Evolutionary conservation across 768 basidiomycete genomes (phyloP), one percentile per base, ranked within the genome.

Genomic region (Neoboletus brunneissimus): DNA sequence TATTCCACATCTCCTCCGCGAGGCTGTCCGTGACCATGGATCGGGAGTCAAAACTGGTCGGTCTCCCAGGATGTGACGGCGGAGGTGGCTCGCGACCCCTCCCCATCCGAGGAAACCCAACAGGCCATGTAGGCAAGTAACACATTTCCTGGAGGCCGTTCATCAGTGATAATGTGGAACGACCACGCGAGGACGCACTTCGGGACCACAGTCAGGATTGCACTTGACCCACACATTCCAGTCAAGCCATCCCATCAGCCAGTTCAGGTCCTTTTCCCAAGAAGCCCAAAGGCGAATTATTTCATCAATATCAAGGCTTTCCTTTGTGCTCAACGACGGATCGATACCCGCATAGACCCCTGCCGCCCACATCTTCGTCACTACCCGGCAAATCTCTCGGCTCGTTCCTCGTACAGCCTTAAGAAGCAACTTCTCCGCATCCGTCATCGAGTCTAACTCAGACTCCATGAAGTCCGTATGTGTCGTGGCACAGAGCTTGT

Each of bases 221-320:
- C 82, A 83, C 43, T 69, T 78, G 2, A 76, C 60, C 81, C 82
- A 84, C 8, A 73, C 64, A 38, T 67, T 74, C 82, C 82, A 84
- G 56, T 79, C 82, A 0, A 84, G 66, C 82, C 82, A 83, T 0
- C 37, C 44, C 74, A 82, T 79, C 22, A 84, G 60, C 3, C 48
- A 56, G 8, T 69, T 56, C 23, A 79, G 47, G 10, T 75, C 71
- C 22, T 37, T 43, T 9, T 51, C 63, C 81, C 81, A 83, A 6
- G 49, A 32, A 15, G 23, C 20, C n/a, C 69, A 37, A 41, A 73
- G 27, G 2, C 3, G 37, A 6, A 27, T 51, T 25, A 60, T 41
- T 23, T 62, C 49, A 1, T 27, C 18, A 13, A 59, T 22, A 13
- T 60, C 48, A 0, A 37, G 51, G 7, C 16, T n/a, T 31, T 55